Base-by-base conservation (phyloP, 176 grass and related monocot species). In the Musa itinerans region DNA sequence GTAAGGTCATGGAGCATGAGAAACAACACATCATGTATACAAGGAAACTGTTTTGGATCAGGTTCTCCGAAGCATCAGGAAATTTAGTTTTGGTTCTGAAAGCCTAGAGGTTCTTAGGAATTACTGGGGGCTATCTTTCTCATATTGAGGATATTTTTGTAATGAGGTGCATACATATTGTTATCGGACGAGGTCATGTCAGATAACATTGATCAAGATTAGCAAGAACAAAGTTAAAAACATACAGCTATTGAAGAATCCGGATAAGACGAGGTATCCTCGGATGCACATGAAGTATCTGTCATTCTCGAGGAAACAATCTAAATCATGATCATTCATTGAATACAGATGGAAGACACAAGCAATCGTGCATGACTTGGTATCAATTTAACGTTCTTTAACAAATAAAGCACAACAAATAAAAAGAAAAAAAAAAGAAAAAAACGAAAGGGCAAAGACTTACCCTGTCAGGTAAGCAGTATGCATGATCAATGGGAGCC, bases 401-500 rank as follows among this genome's bases (percentile, higher is more conserved):
- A 20, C 43, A 70, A 70, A n/a, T 70, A 1, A 50, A 70, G 4
- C 16, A 50, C 0, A 29, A 3, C 29, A 29, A 19, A 3, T 43
- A 2, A 25, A 15, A 12, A 53, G n/a, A 34, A 13, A 74, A 2
- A 9, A 10, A 9, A 1, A 34, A 2, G 13, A 2, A 58, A 74
- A 15, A 29, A 72, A 7, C 1, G 4, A 17, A 51, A 19, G 9
- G 27, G 9, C 50, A 53, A 27, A 9, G 19, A 59, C 72, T 74
- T 74, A 74, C 72, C 19, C 58, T 74, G 15, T 74, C 72, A 43
- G 72, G 72, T 19, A 74, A 74, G 54, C 72, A 74, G 22, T 74
- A 74, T 59, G 53, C 72, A 55, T 74, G 72, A 74, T 74, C 72
- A 13, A 74, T 74, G 5, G 72, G 72, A 74, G 58, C 53, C 72